Evolutionary conservation across 1,284 basidiomycete genomes (phyloP).

Genomic region (Polyporus tsugae): DNA sequence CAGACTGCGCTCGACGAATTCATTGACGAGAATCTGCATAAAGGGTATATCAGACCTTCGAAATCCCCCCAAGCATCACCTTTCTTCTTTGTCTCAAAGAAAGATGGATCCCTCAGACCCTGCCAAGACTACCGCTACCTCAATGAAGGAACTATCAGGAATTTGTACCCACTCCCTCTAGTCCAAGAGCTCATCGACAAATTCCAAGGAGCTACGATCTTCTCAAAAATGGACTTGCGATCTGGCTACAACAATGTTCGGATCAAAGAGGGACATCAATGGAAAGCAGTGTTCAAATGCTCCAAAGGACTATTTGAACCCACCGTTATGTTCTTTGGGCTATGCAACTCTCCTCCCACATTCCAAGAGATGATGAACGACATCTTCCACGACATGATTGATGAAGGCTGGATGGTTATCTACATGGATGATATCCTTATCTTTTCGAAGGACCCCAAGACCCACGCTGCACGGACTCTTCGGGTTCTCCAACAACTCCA

Average conservation of each 20-base stretch:
- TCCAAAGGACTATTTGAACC: slow-evolving; percentile 38
- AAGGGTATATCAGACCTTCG: slow-evolving; percentile 41
- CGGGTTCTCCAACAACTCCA: slow-evolving; percentile 40
- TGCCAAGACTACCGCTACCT: slow-evolving; percentile 14
- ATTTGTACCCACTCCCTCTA: background rate
- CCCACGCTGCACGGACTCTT: slow-evolving; percentile 30
- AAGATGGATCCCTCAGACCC: slow-evolving; percentile 30
- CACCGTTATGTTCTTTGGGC: slow-evolving; percentile 43
- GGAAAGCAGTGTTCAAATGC: slow-evolving; percentile 30
- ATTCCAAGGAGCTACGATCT: background rate
- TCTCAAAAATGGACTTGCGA: background rate
- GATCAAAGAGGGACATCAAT: slow-evolving; percentile 25
- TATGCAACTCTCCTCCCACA: slow-evolving; percentile 42
- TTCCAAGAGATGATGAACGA: slow-evolving; percentile 34
- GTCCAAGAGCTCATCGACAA: background rate
- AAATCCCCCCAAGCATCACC: slow-evolving; percentile 39
- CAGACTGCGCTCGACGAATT: slow-evolving; percentile 33
- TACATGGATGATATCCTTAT: slow-evolving; percentile 23
- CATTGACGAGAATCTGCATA: slow-evolving; percentile 38
- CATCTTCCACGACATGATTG: slow-evolving; percentile 13
- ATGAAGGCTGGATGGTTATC: slow-evolving; percentile 11
- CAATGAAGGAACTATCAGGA: background rate
- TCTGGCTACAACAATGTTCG: slow-evolving; percentile 15
- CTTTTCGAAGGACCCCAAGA: background rate
- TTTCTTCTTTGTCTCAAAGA: slow-evolving; percentile 39